These are phyloP conservation scores for Kalaharituber pfeilii DNA, from an alignment of 2,329 filamentous ascomycete species.

Conservation along the genomic window DNA sequence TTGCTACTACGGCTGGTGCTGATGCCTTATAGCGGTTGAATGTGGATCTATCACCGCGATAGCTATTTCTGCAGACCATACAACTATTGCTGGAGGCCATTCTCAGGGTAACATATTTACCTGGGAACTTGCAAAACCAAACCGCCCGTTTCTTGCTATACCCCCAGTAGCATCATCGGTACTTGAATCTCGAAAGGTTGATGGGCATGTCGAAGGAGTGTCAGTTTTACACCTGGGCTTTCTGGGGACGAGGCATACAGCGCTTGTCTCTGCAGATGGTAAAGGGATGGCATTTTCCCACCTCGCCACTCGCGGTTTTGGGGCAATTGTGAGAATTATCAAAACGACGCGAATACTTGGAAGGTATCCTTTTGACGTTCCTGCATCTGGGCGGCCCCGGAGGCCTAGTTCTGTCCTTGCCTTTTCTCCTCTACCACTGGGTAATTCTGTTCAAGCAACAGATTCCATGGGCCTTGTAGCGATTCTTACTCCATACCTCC, in stretches of 20 bases:
- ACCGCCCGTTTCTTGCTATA: slow-evolving; percentile 76
- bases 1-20: no score
- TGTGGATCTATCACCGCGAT: slow-evolving; percentile 74
- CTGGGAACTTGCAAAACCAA: slow-evolving; percentile 75
- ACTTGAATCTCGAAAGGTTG: slow-evolving; percentile 45
- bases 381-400: slow-evolving; percentile 45
- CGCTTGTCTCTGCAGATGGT: slow-evolving; percentile 85
- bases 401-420: slow-evolving; percentile 92
- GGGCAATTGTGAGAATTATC: slow-evolving; percentile 65
- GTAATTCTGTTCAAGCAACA: slow-evolving; percentile 80
- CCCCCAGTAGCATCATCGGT: slow-evolving; percentile 53
- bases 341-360: slow-evolving; percentile 84
- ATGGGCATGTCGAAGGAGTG: slow-evolving; percentile 66
- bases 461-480: slow-evolving; percentile 82
- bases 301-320: slow-evolving; percentile 77
- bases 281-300: slow-evolving; percentile 97
- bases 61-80: slow-evolving; percentile 83
- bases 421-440: slow-evolving; percentile 75
- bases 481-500: slow-evolving; percentile 82
- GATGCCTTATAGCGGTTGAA: slow-evolving; percentile 50
- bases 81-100: slow-evolving; percentile 79
- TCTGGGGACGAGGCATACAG: slow-evolving; percentile 79
- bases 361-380: slow-evolving; percentile 59
- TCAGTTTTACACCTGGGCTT: slow-evolving; percentile 86
- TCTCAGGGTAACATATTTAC: slow-evolving; percentile 84